A percentile compares a stretch with the other conserved stretches of the same genome.
Evolutionary conservation across 331 rosid genomes (phyloP).

Genomic region (Pyracantha coccinea): DNA sequence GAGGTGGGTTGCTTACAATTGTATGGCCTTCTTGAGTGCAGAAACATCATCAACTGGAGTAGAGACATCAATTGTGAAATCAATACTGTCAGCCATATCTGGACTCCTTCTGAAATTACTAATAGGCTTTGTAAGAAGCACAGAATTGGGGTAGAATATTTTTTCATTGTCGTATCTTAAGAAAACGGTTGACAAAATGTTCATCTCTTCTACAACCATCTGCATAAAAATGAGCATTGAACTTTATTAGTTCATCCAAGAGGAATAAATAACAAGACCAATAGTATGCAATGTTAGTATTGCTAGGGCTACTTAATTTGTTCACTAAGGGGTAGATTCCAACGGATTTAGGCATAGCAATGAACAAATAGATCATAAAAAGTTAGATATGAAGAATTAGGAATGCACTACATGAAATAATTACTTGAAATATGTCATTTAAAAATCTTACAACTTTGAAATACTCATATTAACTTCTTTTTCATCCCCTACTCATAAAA

Average conservation of each 20-base stretch:
- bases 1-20: slow-evolving; percentile 35
- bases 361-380: too few relatives aligned
- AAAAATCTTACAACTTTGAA: too few relatives aligned
- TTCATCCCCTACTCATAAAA: too few relatives aligned
- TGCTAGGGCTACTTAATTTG: not conserved
- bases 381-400: too few relatives aligned
- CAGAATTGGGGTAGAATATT: slow-evolving; percentile 73
- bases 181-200: slow-evolving; percentile 74
- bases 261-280: not conserved
- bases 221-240: slow-evolving; percentile 3
- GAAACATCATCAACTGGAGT: slow-evolving; percentile 60
- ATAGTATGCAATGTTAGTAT: not conserved
- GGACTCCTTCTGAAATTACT: slow-evolving; percentile 83
- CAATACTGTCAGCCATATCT: slow-evolving; percentile 59
- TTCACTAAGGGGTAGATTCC: too few relatives aligned
- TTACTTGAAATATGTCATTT: too few relatives aligned
- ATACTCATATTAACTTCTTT: too few relatives aligned
- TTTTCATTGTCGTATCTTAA: slow-evolving; percentile 80
- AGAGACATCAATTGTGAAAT: slow-evolving; percentile 51
- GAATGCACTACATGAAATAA: too few relatives aligned
- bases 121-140: slow-evolving; percentile 65
- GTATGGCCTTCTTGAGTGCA: slow-evolving; percentile 68
- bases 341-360: too few relatives aligned
- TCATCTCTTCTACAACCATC: slow-evolving; percentile 95
- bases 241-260: not conserved